A percentile compares a stretch with the other conserved stretches of the same genome.
Conservation (phyloP, 2,329 filamentous ascomycete genomes). For the Ophiostoma sp. region DNA sequence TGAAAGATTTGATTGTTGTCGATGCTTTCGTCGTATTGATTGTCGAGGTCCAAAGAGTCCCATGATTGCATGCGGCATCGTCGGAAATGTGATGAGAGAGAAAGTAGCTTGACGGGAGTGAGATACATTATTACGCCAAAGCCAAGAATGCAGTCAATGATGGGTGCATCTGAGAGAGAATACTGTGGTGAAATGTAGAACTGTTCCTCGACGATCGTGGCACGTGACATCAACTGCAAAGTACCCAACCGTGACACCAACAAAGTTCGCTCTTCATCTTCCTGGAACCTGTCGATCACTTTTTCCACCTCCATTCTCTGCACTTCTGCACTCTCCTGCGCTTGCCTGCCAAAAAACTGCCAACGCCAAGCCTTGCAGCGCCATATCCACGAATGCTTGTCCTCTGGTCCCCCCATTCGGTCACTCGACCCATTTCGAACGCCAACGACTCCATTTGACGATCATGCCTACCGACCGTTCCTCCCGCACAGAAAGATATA, state of each 20-base stretch:
- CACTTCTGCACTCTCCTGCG: neutral
- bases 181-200: neutral
- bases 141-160: neutral
- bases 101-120: neutral
- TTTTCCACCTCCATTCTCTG: neutral
- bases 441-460: neutral
- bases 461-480: neutral
- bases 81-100: neutral
- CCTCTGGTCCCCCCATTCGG: neutral
- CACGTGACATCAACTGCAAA: no score
- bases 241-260: neutral
- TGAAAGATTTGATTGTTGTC: neutral
- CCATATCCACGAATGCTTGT: neutral
- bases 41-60: neutral
- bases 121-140: neutral
- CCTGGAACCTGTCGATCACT: neutral
- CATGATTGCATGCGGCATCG: neutral
- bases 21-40: neutral
- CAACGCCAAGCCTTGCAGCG: neutral
- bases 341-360: neutral
- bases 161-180: neutral
- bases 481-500: neutral
- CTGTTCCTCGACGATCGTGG: neutral
- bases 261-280: neutral
- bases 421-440: neutral